phyloP scores from a whole-genome alignment of 176 grass and related monocot species.

The barley (Hordeum vulgare) region DNA sequence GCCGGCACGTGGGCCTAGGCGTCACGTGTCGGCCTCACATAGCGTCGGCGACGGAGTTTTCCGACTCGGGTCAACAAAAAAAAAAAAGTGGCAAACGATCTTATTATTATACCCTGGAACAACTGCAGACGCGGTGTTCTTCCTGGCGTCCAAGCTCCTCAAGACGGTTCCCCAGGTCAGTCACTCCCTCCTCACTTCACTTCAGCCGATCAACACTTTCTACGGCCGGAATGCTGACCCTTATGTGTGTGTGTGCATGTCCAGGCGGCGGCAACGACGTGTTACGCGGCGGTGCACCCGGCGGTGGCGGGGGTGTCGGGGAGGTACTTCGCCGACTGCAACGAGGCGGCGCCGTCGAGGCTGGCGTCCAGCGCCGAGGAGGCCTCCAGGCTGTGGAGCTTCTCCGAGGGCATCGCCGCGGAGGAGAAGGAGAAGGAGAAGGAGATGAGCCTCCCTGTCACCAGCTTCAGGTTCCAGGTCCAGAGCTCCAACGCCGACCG shows the following conservation, averaged over 20 bases:
- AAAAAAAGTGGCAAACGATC: neutral
- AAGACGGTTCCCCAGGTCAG: constrained; percentile 88
- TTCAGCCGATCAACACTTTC: neutral
- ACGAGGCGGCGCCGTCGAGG: constrained; percentile 72
- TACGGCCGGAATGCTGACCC: neutral
- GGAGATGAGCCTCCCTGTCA: neutral
- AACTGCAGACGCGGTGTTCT: constrained; percentile 71
- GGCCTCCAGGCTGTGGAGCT: constrained; percentile 66
- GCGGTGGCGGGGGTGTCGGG: constrained; percentile 53
- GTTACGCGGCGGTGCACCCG: constrained; percentile 81
- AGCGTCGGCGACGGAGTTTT: neutral
- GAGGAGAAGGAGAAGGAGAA: constrained; percentile 30
- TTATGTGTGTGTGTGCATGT: too few relatives aligned
- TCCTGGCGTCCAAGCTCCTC: constrained; percentile 83
- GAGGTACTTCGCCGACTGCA: constrained; percentile 93
- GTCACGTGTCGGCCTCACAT: too few relatives aligned
- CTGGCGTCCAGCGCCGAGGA: constrained; percentile 47
- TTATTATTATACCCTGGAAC: neutral
- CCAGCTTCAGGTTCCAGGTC: constrained; percentile 31
- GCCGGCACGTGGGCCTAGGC: too few relatives aligned
- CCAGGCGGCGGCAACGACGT: constrained; percentile 77
- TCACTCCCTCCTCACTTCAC: neutral
- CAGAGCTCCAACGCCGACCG: constrained; percentile 20
- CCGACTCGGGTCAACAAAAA: neutral
- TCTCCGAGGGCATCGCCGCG: constrained; percentile 47